Base-by-base conservation (phyloP, 305 asterid genomes). In the Nicotiana rustica region DNA sequence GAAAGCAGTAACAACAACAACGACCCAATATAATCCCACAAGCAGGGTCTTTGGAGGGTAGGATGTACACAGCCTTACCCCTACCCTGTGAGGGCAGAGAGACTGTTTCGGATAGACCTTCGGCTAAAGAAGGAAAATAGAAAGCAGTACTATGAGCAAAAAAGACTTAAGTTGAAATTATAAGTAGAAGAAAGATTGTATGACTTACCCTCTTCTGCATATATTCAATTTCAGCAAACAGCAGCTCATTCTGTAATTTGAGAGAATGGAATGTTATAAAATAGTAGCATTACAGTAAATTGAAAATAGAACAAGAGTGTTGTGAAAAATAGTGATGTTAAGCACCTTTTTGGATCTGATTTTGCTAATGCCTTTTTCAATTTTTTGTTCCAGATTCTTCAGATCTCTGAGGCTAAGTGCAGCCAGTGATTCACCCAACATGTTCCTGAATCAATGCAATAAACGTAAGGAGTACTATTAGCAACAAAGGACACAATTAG, bases 191-290 rank as follows among this genome's bases (percentile, higher is more conserved):
- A 21, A 47, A 47, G 8, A 47, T 6, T 47, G 75, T 12, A 78
- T 71, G 82, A 36, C 91, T 88, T 89, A 94, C 98, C 97, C 97
- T 92, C 84, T 94, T 94, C 77, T 93, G 97, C 97, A 94, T 90
- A 89, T 88, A 90, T 59, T 94, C 97, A 78, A 94, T 92, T 87
- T 93, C 98, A 21, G 98, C 94, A 85, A 89, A 89, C 73, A 94
- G 86, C 90, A 94, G 82, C 88, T 94, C 98, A 86, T 93, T 94
- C 98, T 94, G 92, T 73, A 78, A 81, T 56, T 76, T 41, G 25
- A 25, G 36, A 69, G 82, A 59, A 15, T 56, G 12, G 47, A 70
- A 35, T 1, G 9, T 25, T 80, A 3, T 41, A 13, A 17, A 25
- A 49, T 19, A 2, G 14, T 52, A 2, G 0, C 70, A 49, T 66